Percentiles rank a stretch among this genome's conserved stretches.
phyloP scores from a whole-genome alignment of 805 yeast genomes.

The Ogataea ganodermae region DNA sequence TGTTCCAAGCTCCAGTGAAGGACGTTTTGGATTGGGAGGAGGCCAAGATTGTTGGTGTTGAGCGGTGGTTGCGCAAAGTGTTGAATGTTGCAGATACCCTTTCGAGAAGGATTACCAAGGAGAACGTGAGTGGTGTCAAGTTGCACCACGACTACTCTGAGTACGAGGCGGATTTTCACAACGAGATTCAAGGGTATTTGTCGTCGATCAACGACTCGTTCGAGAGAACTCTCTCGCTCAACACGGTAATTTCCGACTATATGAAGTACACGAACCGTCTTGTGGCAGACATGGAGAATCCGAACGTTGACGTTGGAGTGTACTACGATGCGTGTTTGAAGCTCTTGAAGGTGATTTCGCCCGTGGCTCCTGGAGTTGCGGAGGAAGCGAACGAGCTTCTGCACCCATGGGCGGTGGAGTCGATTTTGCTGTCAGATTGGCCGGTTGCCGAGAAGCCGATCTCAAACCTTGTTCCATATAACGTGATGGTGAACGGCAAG shows the following conservation, averaged over 20 bases:
- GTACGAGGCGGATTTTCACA: constrained; percentile 58
- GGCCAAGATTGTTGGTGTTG: constrained; percentile 78
- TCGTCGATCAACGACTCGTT: constrained; percentile 60
- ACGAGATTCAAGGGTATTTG: constrained; percentile 51
- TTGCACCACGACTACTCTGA: constrained; percentile 29
- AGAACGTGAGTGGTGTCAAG: constrained; percentile 18
- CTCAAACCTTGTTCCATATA: constrained; percentile 45
- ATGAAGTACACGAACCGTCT: constrained; percentile 77
- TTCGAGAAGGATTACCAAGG: constrained; percentile 11
- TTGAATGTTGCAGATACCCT: constrained; percentile 35
- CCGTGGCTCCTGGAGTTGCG: constrained; percentile 77
- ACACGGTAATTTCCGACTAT: constrained; percentile 84
- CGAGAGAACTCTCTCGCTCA: constrained; percentile 59
- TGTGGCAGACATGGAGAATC: constrained; percentile 38
- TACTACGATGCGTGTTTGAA: constrained; percentile 51
- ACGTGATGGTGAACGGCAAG: constrained; percentile 75
- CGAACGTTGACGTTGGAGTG: constrained; percentile 41
- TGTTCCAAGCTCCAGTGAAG: constrained; percentile 87
- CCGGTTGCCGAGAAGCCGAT: constrained; percentile 50
- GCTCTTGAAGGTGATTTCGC: constrained; percentile 66
- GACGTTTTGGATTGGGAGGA: constrained; percentile 92
- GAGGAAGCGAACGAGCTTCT: constrained; percentile 79
- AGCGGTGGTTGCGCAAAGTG: constrained; percentile 79
- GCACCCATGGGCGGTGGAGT: constrained; percentile 26
- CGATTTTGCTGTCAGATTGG: constrained; percentile 64